Percentiles rank a stretch among this genome's conserved stretches.
Evolutionary conservation across 1,284 basidiomycete species (phyloP).

Genomic region (Boletus austroedulis): DNA sequence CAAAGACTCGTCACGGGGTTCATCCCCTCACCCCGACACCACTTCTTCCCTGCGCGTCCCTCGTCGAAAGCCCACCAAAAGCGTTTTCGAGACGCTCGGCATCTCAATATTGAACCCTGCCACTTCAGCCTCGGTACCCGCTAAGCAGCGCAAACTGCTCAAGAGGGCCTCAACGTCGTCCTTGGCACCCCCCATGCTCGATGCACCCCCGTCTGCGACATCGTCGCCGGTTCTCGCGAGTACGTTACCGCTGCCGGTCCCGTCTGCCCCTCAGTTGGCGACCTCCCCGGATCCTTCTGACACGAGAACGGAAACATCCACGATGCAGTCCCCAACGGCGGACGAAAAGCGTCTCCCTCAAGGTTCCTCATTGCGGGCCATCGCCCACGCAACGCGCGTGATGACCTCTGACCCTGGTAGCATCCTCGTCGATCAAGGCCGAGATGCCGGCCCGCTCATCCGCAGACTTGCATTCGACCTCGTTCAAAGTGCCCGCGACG

Average conservation of each 20-base stretch:
- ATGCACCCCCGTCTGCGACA: conserved; percentile 30
- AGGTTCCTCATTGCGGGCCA: conserved; percentile 67
- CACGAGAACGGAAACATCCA: conserved; percentile 29
- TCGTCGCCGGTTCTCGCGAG: conserved; percentile 43
- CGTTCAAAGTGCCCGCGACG: conserved; percentile 70
- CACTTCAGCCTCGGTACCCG: conserved; percentile 15
- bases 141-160: conserved; percentile 33
- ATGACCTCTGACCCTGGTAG: conserved; percentile 80
- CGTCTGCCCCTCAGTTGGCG: conserved; percentile 47
- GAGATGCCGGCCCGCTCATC: conserved; percentile 59
- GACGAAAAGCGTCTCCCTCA: conserved; percentile 42
- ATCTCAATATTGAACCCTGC: conserved; percentile 61
- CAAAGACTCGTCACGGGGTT: conserved; percentile 23
- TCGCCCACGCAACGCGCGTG: conserved; percentile 82
- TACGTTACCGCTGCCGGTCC: conserved; percentile 35
- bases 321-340: conserved; percentile 28
- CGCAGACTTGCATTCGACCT: conserved; percentile 68
- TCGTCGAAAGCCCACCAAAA: conserved; percentile 50
- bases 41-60: conserved; percentile 14
- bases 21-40: conserved; percentile 21
- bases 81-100: conserved; percentile 68
- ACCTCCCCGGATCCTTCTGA: conserved; percentile 27
- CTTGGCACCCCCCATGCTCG: conserved; percentile 6
- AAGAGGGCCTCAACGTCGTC: conserved; percentile 7
- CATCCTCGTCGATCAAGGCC: conserved; percentile 66